Percentiles rank a stretch among this genome's conserved stretches.
phyloP scores from a whole-genome alignment of 305 asterid species.

The Stenogyne calaminthoides region DNA sequence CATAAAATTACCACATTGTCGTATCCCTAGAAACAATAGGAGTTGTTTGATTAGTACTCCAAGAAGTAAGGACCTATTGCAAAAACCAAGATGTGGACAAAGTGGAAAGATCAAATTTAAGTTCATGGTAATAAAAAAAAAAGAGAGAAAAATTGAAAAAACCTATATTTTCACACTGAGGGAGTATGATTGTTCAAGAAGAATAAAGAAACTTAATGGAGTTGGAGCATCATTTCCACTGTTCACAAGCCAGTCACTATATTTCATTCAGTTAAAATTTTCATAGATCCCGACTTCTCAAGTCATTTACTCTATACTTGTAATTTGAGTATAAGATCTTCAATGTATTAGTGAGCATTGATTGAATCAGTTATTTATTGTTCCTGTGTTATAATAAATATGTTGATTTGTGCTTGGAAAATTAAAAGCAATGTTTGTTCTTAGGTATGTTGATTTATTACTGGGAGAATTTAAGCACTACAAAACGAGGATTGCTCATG shows the following conservation, averaged over 20 bases:
- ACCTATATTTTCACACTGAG: background rate
- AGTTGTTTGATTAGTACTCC: background rate
- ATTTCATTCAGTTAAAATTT: background rate
- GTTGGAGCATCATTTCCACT: too few species aligned
- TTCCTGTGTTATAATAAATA: slow-evolving; percentile 33
- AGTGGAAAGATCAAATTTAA: background rate
- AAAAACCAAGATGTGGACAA: background rate
- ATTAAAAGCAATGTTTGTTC: slow-evolving; percentile 37
- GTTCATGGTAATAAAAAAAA: background rate
- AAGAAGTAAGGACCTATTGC: background rate
- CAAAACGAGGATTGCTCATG: slow-evolving; percentile 94
- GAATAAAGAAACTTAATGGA: background rate
- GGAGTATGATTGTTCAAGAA: background rate
- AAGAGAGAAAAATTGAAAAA: background rate
- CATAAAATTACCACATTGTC: background rate
- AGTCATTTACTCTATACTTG: slow-evolving; percentile 11
- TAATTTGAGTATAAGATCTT: background rate
- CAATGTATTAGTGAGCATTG: background rate
- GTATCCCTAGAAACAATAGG: background rate
- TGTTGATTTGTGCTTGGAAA: slow-evolving; percentile 54
- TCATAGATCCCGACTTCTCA: background rate
- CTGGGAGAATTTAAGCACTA: slow-evolving; percentile 98
- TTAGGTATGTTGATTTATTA: slow-evolving; percentile 87
- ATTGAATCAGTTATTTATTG: slow-evolving; percentile 13
- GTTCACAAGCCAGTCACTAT: too few species aligned